These are phyloP conservation scores for Daedaleopsis sinensis DNA, from an alignment of 768 basidiomycete species.

Conservation along the genomic window DNA sequence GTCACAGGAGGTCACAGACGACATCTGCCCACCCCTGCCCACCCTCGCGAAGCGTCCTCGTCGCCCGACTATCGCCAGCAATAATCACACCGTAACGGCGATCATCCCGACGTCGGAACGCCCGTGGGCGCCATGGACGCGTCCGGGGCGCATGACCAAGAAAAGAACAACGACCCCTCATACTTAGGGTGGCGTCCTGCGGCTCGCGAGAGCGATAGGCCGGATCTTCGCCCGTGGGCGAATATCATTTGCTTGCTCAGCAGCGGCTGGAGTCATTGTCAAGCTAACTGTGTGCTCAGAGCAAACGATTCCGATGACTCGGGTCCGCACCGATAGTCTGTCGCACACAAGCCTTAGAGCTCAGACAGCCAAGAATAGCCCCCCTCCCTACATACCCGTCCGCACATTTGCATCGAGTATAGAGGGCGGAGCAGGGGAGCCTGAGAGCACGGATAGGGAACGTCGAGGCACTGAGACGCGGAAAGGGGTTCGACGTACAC, in stretches of 20 bases:
- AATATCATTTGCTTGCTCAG: constrained; percentile 12
- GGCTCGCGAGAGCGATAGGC: constrained; percentile 10
- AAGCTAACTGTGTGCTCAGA: neutral
- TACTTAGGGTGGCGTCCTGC: constrained; percentile 2
- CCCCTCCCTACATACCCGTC: neutral
- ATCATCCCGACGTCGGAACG: constrained; percentile 19
- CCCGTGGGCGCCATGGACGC: neutral
- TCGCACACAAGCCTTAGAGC: too few species aligned
- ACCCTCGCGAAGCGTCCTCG: neutral
- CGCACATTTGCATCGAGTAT: neutral
- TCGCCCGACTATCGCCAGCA: too few species aligned
- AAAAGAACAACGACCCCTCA: constrained; percentile 2
- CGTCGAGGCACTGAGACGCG: neutral
- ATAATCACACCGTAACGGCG: too few species aligned
- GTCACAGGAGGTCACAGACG: constrained; percentile 5
- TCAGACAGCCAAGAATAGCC: neutral
- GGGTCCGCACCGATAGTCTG: too few species aligned
- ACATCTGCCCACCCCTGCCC: neutral
- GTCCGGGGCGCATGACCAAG: constrained; percentile 20
- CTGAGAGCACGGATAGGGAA: neutral
- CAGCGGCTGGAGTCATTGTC: neutral
- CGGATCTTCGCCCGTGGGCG: constrained; percentile 8
- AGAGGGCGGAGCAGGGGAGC: neutral
- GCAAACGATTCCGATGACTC: too few species aligned
- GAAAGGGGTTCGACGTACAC: neutral